Percentiles rank a stretch among this genome's conserved stretches.
Evolutionary conservation across 2,329 filamentous ascomycete species (phyloP).

Genomic region (Alternaria ethzedia): DNA sequence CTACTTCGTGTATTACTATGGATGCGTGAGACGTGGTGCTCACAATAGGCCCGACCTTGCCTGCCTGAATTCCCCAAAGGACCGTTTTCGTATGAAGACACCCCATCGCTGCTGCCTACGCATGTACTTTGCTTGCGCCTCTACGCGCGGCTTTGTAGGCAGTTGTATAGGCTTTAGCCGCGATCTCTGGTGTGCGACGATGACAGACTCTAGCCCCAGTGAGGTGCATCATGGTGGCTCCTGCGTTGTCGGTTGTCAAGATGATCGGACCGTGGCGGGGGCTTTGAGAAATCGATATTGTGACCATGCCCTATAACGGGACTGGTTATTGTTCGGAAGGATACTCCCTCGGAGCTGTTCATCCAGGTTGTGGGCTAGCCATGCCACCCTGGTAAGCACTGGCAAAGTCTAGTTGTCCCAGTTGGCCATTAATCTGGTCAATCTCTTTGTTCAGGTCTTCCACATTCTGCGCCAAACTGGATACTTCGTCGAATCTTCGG

Average conservation of each 20-base stretch:
- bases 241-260: background rate
- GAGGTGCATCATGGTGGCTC: background rate
- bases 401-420: constrained; percentile 71
- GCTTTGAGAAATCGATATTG: background rate
- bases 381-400: constrained; percentile 53
- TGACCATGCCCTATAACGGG: background rate
- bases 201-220: background rate
- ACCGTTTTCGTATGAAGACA: background rate
- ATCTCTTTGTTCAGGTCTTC: constrained; percentile 85
- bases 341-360: constrained; percentile 6
- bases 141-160: background rate
- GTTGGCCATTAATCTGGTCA: constrained; percentile 66
- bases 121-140: background rate
- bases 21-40: background rate
- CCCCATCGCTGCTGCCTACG: background rate
- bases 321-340: background rate
- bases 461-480: constrained; percentile 77
- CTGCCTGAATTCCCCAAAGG: background rate
- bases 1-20: background rate
- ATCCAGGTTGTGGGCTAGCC: constrained; percentile 31
- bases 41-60: background rate
- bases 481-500: constrained; percentile 84
- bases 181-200: background rate
- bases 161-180: background rate
- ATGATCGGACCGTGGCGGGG: background rate